A percentile compares a stretch with the other conserved stretches of the same genome.
These are phyloP conservation scores for Trichoderma brevicompactum DNA, from an alignment of 2,329 filamentous ascomycete species.

Conservation along the genomic window DNA sequence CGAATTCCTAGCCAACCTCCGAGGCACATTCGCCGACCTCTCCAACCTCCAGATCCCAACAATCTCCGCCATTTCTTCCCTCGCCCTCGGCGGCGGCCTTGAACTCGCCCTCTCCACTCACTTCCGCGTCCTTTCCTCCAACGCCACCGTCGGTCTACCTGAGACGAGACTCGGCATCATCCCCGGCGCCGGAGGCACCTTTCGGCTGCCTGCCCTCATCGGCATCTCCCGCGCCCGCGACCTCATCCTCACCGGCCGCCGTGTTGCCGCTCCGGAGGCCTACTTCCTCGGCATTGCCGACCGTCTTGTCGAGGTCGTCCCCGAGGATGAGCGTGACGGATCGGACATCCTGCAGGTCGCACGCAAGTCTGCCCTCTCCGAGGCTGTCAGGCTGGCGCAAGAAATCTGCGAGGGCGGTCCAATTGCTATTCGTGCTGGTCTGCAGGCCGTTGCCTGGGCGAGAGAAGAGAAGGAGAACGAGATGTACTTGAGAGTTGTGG, in stretches of 20 bases:
- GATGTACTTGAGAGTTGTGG: constrained; percentile 83
- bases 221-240: constrained; percentile 83
- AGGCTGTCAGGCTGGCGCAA: constrained; percentile 76
- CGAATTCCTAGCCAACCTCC: constrained; percentile 76
- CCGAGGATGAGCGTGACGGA: constrained; percentile 54
- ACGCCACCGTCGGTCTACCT: constrained; percentile 78
- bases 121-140: constrained; percentile 83
- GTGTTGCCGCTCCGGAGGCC: constrained; percentile 80
- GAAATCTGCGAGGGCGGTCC: constrained; percentile 92
- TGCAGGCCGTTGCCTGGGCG: constrained; percentile 76
- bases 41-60: constrained; percentile 82
- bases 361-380: constrained; percentile 69
- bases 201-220: constrained; percentile 80
- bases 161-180: constrained; percentile 94
- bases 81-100: constrained; percentile 89
- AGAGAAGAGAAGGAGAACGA: constrained; percentile 79
- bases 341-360: constrained; percentile 59
- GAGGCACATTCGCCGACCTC: constrained; percentile 74
- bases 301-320: constrained; percentile 79
- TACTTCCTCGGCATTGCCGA: constrained; percentile 92
- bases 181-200: constrained; percentile 91
- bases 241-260: constrained; percentile 85
- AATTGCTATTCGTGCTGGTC: constrained; percentile 75
- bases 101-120: constrained; percentile 90
- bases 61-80: constrained; percentile 82